Evolutionary conservation across 2,329 filamentous ascomycete genomes (phyloP), one percentile per base, ranked within the genome.

Genomic region (Beauveria caledonica): DNA sequence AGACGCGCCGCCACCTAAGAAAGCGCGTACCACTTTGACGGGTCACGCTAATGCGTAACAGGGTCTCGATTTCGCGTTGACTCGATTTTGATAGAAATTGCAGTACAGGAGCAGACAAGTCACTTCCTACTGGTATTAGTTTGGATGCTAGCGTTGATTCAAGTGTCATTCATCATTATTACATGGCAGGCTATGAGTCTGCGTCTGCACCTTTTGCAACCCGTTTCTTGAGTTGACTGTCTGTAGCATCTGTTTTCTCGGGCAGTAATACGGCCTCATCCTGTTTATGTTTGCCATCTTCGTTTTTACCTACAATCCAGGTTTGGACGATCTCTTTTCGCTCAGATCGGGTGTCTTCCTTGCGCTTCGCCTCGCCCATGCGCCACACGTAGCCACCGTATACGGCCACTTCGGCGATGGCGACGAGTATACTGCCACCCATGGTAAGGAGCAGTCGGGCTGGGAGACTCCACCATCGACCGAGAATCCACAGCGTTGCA

Each of bases 301-400:
- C 66, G 2, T 70, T 73, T 13, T 75, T 68, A 3, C 78, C 80
- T 49, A 88, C 74, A 0, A 88, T 80, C 89, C 89, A 92, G 2
- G 85, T 90, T 63, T 87, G 80, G 19, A 89, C 74, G 29, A 93
- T 81, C 68, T 89, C 77, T 72, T 85, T 89, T 19, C 83, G 78
- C 72, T 92, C 89, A 42, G 80, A 80, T 46, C 80, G 76, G 60
- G 77, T 80, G 61, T 77, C 79, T 64, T 88, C 85, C 64, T 80
- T 83, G 63, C 78, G 77, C 70, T 87, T 89, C 1, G 87, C 86
- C 65, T 91, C 81, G 1, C 80, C 78, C 67, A 92, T 79, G 63
- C 88, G 83, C 77, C 87, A 84, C 49, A 90, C 78, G 68, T 92
- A 94, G 5, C 86, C 87, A 8, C 82, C 81, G 68, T 93, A 93